Evolutionary conservation across 2,329 filamentous ascomycete species (phyloP).

Genomic region (Curvularia hawaiiensis): DNA sequence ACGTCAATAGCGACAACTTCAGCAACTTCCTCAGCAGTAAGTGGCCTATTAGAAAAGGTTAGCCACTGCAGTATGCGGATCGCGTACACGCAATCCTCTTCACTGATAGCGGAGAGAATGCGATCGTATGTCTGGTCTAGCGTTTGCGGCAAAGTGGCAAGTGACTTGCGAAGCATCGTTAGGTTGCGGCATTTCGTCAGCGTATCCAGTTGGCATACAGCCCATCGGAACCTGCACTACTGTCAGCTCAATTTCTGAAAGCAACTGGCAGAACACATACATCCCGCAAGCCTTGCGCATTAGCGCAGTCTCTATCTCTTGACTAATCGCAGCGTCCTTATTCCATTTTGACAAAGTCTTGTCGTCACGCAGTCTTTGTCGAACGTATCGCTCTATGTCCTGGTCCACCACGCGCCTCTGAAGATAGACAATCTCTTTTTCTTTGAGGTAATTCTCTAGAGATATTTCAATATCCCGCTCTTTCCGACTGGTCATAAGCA

Average conservation of each 20-base stretch:
- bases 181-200: conserved; percentile 28
- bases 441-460: conserved; percentile 18
- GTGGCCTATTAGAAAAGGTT: conserved; percentile 27
- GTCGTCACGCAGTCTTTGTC: conserved; percentile 43
- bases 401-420: conserved; percentile 33
- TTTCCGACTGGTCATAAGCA: conserved; percentile 36
- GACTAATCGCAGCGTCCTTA: conserved; percentile 27
- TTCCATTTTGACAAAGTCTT: conserved; percentile 32
- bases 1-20: conserved; percentile 37
- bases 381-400: conserved; percentile 38
- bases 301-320: conserved; percentile 35
- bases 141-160: conserved; percentile 28
- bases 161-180: conserved; percentile 22
- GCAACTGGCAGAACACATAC: conserved; percentile 14
- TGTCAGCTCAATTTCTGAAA: conserved; percentile 6
- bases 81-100: conserved; percentile 23
- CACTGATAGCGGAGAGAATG: conserved; percentile 28
- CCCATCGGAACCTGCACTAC: conserved; percentile 35
- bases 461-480: conserved; percentile 36
- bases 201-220: conserved; percentile 31
- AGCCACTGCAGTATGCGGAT: conserved; percentile 35
- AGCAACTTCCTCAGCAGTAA: conserved; percentile 29
- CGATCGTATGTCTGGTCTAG: conserved; percentile 38
- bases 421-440: conserved; percentile 25
- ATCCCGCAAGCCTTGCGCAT: conserved; percentile 32